Evolutionary conservation across 805 yeast species (phyloP), one percentile per base, ranked within the genome.

Genomic region (Pichia membranifaciens): DNA sequence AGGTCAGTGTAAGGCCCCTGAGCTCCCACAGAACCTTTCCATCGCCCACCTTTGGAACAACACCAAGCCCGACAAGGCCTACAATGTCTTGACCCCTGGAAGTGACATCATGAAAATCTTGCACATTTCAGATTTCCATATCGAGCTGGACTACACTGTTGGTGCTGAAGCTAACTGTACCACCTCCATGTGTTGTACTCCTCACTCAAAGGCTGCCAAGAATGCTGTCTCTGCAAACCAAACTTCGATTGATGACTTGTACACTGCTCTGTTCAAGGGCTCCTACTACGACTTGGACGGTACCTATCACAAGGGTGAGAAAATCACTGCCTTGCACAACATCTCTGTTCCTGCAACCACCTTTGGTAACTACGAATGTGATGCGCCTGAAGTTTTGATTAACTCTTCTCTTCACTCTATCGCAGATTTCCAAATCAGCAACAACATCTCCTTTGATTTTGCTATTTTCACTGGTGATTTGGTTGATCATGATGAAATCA

Each of bases 401-500:
- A 82, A 81, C 59, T 75, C 76, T 52, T 74, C 85, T 10, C 64
- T 82, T 59, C 67, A 68, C 43, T 65, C 75, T 22, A 67, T 76
- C 43, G 60, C 52, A 5, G 62, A 69, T 17, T 63, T 64, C 50
- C 65, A 69, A 47, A 47, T 61, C 32, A 49, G 60, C 15, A 54
- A 61, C 10, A 48, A 53, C 35, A 51, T 71, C 33, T 55, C 67
- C 8, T 82, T 74, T 55, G 82, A 80, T 44, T 82, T 82, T 58
- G 73, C 83, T 2, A 62, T 83, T 34, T 83, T 83, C 69, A 83
- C 88, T 4, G 89, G 89, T 48, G 90, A 83, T 58, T 69, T 82
- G 59, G 83, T 82, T 45, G 88, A 83, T 60, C 90, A 83, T 58
- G 81, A 77, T 54, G 78, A 74, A 48, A 57, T 68, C 12, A 69